Conservation (phyloP, 108 stramenopile genomes). For the Cyclotella cryptica region DNA sequence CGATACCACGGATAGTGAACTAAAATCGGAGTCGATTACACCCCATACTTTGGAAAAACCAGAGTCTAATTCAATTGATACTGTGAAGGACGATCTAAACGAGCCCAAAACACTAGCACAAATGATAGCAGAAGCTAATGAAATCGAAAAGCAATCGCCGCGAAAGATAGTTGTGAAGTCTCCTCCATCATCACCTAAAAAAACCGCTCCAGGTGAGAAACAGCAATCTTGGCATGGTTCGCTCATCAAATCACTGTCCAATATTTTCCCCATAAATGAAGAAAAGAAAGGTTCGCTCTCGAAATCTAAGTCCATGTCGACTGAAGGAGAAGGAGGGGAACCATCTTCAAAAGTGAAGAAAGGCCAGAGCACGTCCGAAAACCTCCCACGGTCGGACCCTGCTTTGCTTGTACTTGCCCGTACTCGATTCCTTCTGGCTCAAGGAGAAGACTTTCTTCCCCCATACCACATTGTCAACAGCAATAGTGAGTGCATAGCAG, state of each 20-base stretch:
- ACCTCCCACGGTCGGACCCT: constrained; percentile 59
- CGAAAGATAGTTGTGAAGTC: constrained; percentile 13
- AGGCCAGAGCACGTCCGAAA: constrained; percentile 1
- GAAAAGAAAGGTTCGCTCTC: constrained; percentile 7
- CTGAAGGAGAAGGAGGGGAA: neutral
- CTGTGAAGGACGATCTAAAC: neutral
- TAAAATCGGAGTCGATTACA: neutral
- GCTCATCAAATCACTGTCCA: constrained; percentile 40
- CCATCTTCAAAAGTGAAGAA: neutral
- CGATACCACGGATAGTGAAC: neutral
- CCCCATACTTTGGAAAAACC: neutral
- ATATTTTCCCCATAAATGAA: constrained; percentile 30
- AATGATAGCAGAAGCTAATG: constrained; percentile 51
- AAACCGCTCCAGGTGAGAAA: constrained; percentile 1
- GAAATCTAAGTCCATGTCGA: neutral
- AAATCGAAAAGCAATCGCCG: constrained; percentile 27
- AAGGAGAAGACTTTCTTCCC: constrained; percentile 55
- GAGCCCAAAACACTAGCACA: constrained; percentile 39
- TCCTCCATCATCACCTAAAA: constrained; percentile 13
- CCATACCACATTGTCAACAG: constrained; percentile 76
- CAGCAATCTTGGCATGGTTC: constrained; percentile 33
- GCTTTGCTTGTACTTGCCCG: constrained; percentile 55
- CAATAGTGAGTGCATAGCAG: constrained; percentile 87
- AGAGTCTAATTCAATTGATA: neutral
- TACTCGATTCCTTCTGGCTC: constrained; percentile 57